Conservation (phyloP, 768 basidiomycete genomes). For the Trametes coccinea region DNA sequence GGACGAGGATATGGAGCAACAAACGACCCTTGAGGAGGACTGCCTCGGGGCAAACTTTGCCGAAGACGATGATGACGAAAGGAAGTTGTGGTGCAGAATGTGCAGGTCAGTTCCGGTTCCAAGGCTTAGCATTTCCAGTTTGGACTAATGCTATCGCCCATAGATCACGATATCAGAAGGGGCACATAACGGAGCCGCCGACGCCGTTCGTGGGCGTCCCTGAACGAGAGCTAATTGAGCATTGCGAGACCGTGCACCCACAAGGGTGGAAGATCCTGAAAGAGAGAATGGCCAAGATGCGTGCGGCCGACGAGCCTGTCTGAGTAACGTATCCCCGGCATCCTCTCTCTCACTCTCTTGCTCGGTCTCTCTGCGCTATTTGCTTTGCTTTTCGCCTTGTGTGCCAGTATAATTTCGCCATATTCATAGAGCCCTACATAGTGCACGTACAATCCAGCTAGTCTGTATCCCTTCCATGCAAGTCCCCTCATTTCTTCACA, state of each 20-base stretch:
- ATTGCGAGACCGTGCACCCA: conserved; percentile 51
- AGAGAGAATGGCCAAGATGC: conserved; percentile 2
- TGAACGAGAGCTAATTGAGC: conserved; percentile 46
- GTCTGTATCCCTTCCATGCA: background rate
- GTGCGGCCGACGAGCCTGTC: background rate
- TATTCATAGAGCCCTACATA: background rate
- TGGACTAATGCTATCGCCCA: no score
- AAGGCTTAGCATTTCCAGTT: no score
- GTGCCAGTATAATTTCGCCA: background rate
- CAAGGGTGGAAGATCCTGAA: conserved; percentile 44
- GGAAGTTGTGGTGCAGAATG: conserved; percentile 43
- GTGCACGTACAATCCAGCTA: background rate
- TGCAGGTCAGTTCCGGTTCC: conserved; percentile 48
- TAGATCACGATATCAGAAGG: conserved; percentile 40
- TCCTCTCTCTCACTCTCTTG: background rate
- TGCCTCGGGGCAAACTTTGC: conserved; percentile 42
- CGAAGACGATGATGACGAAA: conserved; percentile 33
- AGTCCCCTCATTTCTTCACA: no score
- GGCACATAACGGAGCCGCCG: conserved; percentile 34
- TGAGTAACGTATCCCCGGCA: background rate
- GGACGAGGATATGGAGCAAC: conserved; percentile 33
- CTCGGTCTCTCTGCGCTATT: background rate
- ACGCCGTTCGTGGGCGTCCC: conserved; percentile 38
- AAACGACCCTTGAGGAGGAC: conserved; percentile 40
- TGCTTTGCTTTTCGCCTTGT: background rate